A percentile compares a stretch with the other conserved stretches of the same genome.
Evolutionary conservation across 2,329 filamentous ascomycete genomes (phyloP).

Genomic region (Colletotrichum nymphaeae): DNA sequence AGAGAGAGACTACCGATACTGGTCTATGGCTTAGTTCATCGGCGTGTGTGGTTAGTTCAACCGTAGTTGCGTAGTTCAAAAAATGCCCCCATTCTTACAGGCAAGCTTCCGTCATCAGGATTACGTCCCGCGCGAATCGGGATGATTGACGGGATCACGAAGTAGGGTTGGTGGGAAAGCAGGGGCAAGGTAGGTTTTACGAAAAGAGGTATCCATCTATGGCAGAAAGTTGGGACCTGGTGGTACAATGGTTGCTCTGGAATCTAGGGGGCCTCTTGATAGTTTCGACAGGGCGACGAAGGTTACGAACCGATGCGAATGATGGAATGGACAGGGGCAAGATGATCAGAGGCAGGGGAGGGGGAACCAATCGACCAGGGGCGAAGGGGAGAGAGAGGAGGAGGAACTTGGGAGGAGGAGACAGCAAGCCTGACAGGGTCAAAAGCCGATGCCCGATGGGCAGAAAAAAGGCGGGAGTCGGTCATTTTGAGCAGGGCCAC

Average conservation of each 20-base stretch:
- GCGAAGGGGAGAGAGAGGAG: neutral
- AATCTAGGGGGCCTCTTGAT: slow-evolving; percentile 27
- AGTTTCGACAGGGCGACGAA: neutral
- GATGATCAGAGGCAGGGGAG: slow-evolving; percentile 8
- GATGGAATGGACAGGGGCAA: slow-evolving; percentile 29
- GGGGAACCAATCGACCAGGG: neutral
- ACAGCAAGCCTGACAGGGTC: neutral
- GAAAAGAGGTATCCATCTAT: too few relatives aligned
- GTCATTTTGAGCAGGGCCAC: neutral
- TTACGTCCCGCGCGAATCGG: neutral
- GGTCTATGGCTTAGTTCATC: neutral
- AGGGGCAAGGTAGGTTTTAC: slow-evolving; percentile 14
- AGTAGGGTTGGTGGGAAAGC: neutral
- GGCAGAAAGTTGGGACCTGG: neutral
- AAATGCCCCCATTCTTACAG: neutral
- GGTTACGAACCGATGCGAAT: slow-evolving; percentile 2
- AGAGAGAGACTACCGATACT: neutral
- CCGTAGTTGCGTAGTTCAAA: neutral
- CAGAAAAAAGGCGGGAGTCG: neutral
- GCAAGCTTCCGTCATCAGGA: slow-evolving; percentile 12
- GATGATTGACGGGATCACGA: neutral
- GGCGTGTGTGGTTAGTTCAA: too few relatives aligned
- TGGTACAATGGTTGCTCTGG: neutral
- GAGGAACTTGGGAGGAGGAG: too few relatives aligned
- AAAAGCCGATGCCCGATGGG: neutral